Percentiles rank a stretch among this genome's conserved stretches.
Conservation (phyloP, 2,329 filamentous ascomycete genomes). For the Aspergillus japonicus region DNA sequence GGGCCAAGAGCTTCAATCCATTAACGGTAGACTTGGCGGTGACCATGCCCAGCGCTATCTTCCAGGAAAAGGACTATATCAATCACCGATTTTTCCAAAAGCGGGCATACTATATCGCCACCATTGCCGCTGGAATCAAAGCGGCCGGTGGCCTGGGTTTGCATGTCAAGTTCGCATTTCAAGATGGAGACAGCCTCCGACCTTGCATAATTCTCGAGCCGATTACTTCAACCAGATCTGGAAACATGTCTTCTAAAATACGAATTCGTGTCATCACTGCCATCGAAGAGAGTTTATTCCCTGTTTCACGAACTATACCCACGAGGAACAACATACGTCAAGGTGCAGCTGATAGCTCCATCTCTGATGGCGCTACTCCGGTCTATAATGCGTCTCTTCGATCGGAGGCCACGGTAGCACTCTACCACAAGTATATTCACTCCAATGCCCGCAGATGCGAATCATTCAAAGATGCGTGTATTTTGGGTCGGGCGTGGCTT, state of each 20-base stretch:
- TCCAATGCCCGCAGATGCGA: slow-evolving; percentile 66
- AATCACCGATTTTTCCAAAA: slow-evolving; percentile 95
- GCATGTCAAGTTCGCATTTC: slow-evolving; percentile 61
- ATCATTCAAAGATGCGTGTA: slow-evolving; percentile 77
- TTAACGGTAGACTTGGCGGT: slow-evolving; percentile 78
- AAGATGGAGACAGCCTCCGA: slow-evolving; percentile 73
- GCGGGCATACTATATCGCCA: slow-evolving; percentile 84
- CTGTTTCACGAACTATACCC: slow-evolving; percentile 67
- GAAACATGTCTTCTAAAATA: slow-evolving; percentile 48
- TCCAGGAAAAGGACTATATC: slow-evolving; percentile 92
- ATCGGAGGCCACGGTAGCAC: slow-evolving; percentile 69
- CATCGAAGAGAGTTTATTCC: slow-evolving; percentile 67
- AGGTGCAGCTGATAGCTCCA: slow-evolving; percentile 42
- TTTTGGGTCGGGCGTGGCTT: slow-evolving; percentile 85
- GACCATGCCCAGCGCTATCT: slow-evolving; percentile 74
- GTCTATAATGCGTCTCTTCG: slow-evolving; percentile 88
- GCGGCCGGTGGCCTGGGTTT: slow-evolving; percentile 55
- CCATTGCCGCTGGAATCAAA: slow-evolving; percentile 69
- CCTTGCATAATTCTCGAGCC: slow-evolving; percentile 60
- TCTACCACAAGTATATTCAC: slow-evolving; percentile 74
- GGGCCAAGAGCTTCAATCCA: slow-evolving; percentile 57
- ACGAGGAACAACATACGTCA: slow-evolving; percentile 68
- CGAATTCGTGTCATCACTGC: slow-evolving; percentile 76
- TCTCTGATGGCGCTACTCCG: slow-evolving; percentile 60
- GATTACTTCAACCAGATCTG: slow-evolving; percentile 32